Conservation (phyloP, 306 rosid genomes). For the Oemleria cerasiformis region DNA sequence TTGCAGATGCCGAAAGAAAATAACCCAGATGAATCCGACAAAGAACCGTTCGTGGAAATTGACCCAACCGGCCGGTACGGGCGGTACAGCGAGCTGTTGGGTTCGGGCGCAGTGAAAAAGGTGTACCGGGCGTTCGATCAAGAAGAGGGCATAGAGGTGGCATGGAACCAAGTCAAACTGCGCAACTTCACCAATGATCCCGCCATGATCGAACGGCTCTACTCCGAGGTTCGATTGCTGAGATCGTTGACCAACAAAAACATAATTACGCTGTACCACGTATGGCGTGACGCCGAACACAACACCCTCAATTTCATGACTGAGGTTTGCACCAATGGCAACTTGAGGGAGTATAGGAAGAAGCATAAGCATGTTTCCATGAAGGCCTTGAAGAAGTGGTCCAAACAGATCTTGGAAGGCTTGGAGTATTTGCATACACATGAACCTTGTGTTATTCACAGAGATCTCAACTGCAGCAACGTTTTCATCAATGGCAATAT, state of each 20-base stretch:
- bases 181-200: slow-evolving; percentile 59
- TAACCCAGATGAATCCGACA: slow-evolving; percentile 33
- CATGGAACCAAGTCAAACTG: slow-evolving; percentile 93
- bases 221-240: slow-evolving; percentile 70
- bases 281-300: slow-evolving; percentile 54
- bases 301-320: slow-evolving; percentile 72
- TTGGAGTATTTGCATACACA: slow-evolving; percentile 76
- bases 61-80: slow-evolving; percentile 75
- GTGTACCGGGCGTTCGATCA: slow-evolving; percentile 91
- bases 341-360: slow-evolving; percentile 85
- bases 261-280: slow-evolving; percentile 64
- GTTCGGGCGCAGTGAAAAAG: slow-evolving; percentile 77
- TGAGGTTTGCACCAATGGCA: slow-evolving; percentile 89
- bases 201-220: slow-evolving; percentile 68
- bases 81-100: slow-evolving; percentile 66
- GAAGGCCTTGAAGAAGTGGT: slow-evolving; percentile 90
- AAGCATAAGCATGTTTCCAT: slow-evolving; percentile 75
- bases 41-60: slow-evolving; percentile 63
- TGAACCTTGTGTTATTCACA: slow-evolving; percentile 88
- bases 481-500: slow-evolving; percentile 85
- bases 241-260: slow-evolving; percentile 53
- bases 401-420: slow-evolving; percentile 69
- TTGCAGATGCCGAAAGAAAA: slow-evolving; percentile 56
- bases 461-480: slow-evolving; percentile 96
- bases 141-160: slow-evolving; percentile 89